These are phyloP conservation scores for Apiotrichum brassicae DNA, from an alignment of 1,284 basidiomycete species.

Conservation along the genomic window DNA sequence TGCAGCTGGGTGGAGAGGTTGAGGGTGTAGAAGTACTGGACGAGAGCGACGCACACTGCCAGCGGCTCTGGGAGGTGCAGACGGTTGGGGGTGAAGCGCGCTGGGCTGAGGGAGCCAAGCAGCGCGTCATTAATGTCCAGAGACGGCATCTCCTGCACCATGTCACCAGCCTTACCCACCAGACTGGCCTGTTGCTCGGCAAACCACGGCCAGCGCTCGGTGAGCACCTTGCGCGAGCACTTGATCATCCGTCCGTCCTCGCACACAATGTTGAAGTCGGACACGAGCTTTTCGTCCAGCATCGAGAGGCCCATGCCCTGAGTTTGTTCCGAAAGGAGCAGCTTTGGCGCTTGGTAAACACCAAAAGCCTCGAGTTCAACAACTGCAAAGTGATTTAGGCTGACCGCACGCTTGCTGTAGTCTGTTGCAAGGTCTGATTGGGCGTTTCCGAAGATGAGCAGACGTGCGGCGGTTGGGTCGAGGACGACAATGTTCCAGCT, in stretches of 20 bases:
- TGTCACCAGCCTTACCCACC: slow-evolving; percentile 15
- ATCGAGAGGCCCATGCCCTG: slow-evolving; percentile 61
- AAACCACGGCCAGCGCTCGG: slow-evolving; percentile 93
- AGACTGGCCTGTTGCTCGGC: slow-evolving; percentile 56
- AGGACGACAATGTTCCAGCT: slow-evolving; percentile 84
- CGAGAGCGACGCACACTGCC: slow-evolving; percentile 74
- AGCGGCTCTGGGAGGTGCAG: slow-evolving; percentile 82
- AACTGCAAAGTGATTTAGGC: slow-evolving; percentile 83
- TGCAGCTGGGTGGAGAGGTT: slow-evolving; percentile 81
- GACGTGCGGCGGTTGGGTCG: slow-evolving; percentile 69
- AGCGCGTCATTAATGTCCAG: slow-evolving; percentile 39
- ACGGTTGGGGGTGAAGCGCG: slow-evolving; percentile 54
- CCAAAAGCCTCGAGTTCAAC: slow-evolving; percentile 89
- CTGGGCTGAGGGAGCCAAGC: slow-evolving; percentile 31
- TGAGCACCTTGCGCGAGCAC: slow-evolving; percentile 73
- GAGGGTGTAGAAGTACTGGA: slow-evolving; percentile 88
- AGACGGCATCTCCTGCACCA: slow-evolving; percentile 21
- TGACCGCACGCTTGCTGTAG: slow-evolving; percentile 80
- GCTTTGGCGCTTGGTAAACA: slow-evolving; percentile 74
- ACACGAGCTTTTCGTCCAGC: slow-evolving; percentile 65
- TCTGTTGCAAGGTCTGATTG: slow-evolving; percentile 81
- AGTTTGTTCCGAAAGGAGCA: slow-evolving; percentile 63
- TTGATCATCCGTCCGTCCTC: slow-evolving; percentile 77
- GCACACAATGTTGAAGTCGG: slow-evolving; percentile 85
- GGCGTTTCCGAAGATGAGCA: slow-evolving; percentile 81